Evolutionary conservation across 2,329 filamentous ascomycete genomes (phyloP).

Genomic region (Trichoderma endophyticum): DNA sequence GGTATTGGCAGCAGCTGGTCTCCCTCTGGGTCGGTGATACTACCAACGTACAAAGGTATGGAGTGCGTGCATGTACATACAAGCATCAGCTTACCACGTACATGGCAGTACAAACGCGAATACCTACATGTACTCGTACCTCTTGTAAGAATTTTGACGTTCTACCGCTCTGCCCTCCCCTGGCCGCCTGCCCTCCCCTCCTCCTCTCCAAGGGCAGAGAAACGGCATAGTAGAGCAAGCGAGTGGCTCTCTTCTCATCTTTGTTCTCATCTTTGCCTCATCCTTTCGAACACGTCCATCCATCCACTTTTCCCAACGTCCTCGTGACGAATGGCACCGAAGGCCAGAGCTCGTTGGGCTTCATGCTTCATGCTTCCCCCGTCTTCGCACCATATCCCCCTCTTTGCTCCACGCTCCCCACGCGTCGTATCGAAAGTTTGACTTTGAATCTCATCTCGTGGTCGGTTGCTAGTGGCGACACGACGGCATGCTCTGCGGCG

Average conservation of each 20-base stretch:
- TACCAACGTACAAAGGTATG: background rate
- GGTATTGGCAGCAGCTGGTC: background rate
- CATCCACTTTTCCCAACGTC: background rate
- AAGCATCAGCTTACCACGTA: background rate
- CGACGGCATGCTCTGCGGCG: background rate
- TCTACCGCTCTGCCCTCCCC: background rate
- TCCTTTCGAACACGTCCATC: background rate
- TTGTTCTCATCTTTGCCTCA: background rate
- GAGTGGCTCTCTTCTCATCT: background rate
- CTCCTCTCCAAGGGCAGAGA: background rate
- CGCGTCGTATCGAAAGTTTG: background rate
- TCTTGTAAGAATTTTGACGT: background rate
- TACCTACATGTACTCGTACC: background rate
- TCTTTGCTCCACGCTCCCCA: background rate
- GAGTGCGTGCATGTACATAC: background rate
- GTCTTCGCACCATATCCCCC: background rate
- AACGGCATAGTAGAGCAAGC: background rate
- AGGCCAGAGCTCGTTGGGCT: background rate
- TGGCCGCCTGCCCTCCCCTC: background rate
- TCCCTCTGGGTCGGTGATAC: background rate
- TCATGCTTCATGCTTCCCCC: background rate
- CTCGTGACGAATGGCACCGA: background rate
- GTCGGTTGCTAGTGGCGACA: conserved; percentile 6
- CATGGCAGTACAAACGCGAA: background rate
- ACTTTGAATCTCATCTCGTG: conserved; percentile 1